phyloP scores from a whole-genome alignment of 176 grass and related monocot genomes.

The Bolboschoenus planiculmis region DNA sequence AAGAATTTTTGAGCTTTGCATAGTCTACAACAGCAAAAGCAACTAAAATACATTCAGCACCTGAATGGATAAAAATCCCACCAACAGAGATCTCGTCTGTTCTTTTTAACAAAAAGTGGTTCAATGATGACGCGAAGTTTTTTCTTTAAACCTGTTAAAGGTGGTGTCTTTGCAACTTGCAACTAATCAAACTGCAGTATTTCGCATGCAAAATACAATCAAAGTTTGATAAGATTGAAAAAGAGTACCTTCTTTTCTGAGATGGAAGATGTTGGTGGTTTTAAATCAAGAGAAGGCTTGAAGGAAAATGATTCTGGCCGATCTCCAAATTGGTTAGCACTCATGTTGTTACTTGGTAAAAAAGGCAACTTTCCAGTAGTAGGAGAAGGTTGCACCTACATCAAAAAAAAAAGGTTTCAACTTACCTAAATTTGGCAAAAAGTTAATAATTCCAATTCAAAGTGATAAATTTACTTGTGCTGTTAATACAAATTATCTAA shows the following conservation, averaged over 20 bases:
- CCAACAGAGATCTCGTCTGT: not conserved
- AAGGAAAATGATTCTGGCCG: slow-evolving; percentile 59
- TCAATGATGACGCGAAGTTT: not conserved
- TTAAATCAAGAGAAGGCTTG: slow-evolving; percentile 43
- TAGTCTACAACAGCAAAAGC: not conserved
- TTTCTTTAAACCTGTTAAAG: not conserved
- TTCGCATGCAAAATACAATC: not conserved
- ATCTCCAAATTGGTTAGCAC: slow-evolving; percentile 32
- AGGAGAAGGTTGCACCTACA: slow-evolving; percentile 78
- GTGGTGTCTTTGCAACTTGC: too few relatives aligned
- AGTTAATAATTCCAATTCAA: not conserved
- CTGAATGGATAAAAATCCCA: not conserved
- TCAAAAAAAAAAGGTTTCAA: slow-evolving; percentile 14
- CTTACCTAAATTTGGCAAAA: slow-evolving; percentile 3
- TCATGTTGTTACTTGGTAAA: slow-evolving; percentile 31
- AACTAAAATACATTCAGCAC: not conserved
- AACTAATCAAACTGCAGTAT: not conserved
- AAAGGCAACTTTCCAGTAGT: slow-evolving; percentile 76
- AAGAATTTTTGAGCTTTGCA: not conserved
- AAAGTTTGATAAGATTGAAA: not conserved
- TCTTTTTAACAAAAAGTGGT: not conserved
- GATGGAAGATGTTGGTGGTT: slow-evolving; percentile 31
- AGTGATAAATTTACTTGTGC: too few relatives aligned
- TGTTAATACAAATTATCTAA: not conserved
- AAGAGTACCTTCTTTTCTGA: slow-evolving; percentile 50